Evolutionary conservation across 2,329 filamentous ascomycete species (phyloP), one percentile per base, ranked within the genome.

Genomic region (Didymella segeticola): DNA sequence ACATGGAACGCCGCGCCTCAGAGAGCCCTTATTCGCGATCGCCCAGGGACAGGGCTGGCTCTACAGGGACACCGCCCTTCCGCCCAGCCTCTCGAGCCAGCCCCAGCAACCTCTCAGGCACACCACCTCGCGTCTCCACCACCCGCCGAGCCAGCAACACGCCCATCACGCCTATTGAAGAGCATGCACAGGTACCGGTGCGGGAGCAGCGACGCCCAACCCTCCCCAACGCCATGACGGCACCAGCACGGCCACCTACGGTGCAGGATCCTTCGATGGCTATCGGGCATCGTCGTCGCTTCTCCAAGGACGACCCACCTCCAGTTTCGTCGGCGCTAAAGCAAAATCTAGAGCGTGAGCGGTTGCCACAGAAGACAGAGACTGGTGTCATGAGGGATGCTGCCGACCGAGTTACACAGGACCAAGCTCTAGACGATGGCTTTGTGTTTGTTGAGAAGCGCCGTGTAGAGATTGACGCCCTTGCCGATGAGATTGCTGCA

Each of bases 401-500:
- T 43, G 80, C 81, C 33, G 86, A 89, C 60, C 82, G 83, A 38
- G 89, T 88, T 3, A 91, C 90, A 2, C 90, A 96, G 66, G 93
- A 98, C 60, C 87, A 96, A 42, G 90, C 90, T 1, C 89, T 96
- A 64, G 93, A 96, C 71, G 86, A 93, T 61, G 95, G 98, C 62
- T 99, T 98, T 67, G 93, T 99, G 17, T 82, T 98, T 22, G 91
- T 99, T 11, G 95, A 99, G 78, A 96, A 97, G 79, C 87, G 89
- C 61, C 89, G 92, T 17, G 93, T 99, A 10, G 93, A 98, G 74
- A 93, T 99, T 43, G 98, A 99, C 73, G 95, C 95, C 2, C 89
- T 99, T 67, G 95, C 95, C 19, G 95, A 99, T 74, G 93, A 98
- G 75, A 80, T 99, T 70, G 93, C 91, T 37, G 89, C 92, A 46